Conservation (phyloP, 2,329 filamentous ascomycete genomes). For the Paracorniculantispora psalliotae region DNA sequence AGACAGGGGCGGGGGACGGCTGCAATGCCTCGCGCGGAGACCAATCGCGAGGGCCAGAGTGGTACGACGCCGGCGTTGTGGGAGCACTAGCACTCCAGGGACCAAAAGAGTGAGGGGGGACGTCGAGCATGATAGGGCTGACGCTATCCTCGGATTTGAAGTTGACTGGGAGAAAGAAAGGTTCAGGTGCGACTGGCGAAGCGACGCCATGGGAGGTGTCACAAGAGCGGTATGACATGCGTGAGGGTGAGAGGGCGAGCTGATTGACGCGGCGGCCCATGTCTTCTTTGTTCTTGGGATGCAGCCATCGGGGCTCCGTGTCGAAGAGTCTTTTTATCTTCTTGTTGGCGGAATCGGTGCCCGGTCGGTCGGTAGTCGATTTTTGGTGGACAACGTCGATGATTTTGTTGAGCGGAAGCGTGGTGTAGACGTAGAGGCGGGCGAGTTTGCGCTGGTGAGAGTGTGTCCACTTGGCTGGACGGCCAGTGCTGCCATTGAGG, state of each 20-base stretch:
- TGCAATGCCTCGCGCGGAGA: constrained; percentile 5
- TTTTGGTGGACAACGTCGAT: constrained; percentile 39
- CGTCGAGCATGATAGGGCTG: not conserved
- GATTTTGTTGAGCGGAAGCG: constrained; percentile 46
- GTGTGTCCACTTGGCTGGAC: constrained; percentile 52
- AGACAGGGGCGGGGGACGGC: constrained; percentile 2
- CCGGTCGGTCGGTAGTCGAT: constrained; percentile 33
- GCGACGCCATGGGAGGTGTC: not conserved
- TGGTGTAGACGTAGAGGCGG: constrained; percentile 54
- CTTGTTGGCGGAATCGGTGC: constrained; percentile 54
- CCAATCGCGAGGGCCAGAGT: not conserved
- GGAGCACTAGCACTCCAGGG: constrained; percentile 1
- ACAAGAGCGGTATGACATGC: not conserved
- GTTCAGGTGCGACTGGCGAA: not conserved
- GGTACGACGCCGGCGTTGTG: not conserved
- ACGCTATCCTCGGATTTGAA: not conserved
- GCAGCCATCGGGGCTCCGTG: constrained; percentile 54
- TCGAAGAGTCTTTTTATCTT: constrained; percentile 52
- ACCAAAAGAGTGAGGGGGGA: not conserved
- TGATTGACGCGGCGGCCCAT: constrained; percentile 47
- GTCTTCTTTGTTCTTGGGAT: constrained; percentile 46
- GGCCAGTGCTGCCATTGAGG: constrained; percentile 34
- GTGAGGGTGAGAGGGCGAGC: constrained; percentile 31
- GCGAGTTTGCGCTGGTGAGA: constrained; percentile 49
- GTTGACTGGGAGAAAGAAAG: too few species aligned